Evolutionary conservation across 179 eudicot species (phyloP), one percentile per base, ranked within the genome.

Genomic region (Camellia oleifera): DNA sequence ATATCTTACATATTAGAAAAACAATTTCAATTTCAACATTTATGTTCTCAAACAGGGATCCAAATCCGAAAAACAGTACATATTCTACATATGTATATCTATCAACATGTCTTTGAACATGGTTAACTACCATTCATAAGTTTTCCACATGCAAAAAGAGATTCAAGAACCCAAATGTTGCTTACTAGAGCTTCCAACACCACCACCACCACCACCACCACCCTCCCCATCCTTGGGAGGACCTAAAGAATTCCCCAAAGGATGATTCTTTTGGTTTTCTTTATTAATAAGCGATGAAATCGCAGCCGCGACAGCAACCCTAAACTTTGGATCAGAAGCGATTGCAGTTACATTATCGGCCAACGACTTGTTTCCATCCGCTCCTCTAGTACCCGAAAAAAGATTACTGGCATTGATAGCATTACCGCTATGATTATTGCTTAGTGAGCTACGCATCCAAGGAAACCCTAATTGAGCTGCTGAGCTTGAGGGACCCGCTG

Each of bases 231-330:
- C 86, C 9, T 50, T 80, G 32, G 81, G 78, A 45, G 81, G 78
- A 32, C 26, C 77, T 50, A 50, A 11, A n/a, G 76, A 46, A 61
- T 78, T 60, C 18, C 53, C 60, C 15, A 40, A 26, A 40, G 65
- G 54, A 62, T 42, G 74, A 76, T 11, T 77, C 46, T 56, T 20
- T 67, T 78, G 87, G 74, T 74, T 80, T 54, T 89, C 89, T 81
- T 84, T 84, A 76, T 65, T 89, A 62, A 87, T 85, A 18, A 87
- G 70, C 14, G 92, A 89, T 0, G 92, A 87, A 48, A 89, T 87
- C 4, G 92, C 92, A 1, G 90, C 91, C 15, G 91, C 91, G 9
- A 89, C 90, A 66, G 90, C 90, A 68, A 89, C 92, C 87, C 90
- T 85, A 75, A 89, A 85, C 75, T 89, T 87, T 42, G 92, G 92